Conservation (phyloP, 148 eudicot species). For the Polygonum maritimum region DNA sequence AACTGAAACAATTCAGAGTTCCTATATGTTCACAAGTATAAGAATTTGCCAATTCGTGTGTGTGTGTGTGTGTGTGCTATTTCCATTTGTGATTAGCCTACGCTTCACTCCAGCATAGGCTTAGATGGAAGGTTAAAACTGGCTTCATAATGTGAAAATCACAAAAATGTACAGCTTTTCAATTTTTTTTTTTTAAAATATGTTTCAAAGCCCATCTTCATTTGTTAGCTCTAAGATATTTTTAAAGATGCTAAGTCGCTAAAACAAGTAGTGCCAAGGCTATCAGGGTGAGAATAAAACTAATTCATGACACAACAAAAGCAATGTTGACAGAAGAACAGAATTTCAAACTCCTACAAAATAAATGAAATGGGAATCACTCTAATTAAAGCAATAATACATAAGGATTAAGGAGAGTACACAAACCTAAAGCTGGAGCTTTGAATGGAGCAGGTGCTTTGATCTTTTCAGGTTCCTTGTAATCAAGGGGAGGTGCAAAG, state of each 20-base stretch:
- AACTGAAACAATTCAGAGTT: neutral
- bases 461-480: conserved; percentile 79
- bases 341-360: neutral
- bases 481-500: conserved; percentile 99
- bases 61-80: too few relatives aligned
- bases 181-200: too few relatives aligned
- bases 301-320: neutral
- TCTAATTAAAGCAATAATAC: neutral
- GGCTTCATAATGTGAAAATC: neutral
- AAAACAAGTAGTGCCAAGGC: neutral
- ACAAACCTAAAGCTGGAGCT: conserved; percentile 60
- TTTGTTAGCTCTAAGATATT: neutral
- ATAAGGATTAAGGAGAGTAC: neutral
- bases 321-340: neutral
- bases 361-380: neutral
- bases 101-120: neutral
- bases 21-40: neutral
- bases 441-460: conserved; percentile 37
- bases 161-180: neutral
- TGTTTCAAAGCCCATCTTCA: neutral
- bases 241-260: too few relatives aligned
- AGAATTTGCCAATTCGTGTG: neutral
- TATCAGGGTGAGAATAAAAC: neutral
- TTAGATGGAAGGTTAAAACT: neutral
- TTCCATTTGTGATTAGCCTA: neutral